Conservation (phyloP, 352 stramenopile species). For the Phytophthora melonis region DNA sequence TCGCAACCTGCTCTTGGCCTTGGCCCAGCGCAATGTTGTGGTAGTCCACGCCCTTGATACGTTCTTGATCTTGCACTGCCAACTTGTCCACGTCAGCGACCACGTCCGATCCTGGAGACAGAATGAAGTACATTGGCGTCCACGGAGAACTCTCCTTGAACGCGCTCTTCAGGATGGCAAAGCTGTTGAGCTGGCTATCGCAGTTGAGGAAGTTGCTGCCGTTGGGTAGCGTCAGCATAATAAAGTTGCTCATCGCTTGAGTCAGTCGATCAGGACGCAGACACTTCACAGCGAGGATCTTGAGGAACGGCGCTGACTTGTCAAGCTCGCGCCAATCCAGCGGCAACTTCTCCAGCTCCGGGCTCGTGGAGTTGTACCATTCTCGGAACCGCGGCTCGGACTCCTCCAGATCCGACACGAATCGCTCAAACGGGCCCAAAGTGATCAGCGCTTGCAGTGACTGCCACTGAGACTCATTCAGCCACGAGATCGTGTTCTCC, state of each 20-base stretch:
- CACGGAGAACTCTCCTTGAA: slow-evolving; percentile 94
- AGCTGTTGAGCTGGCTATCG: slow-evolving; percentile 94
- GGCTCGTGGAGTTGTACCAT: slow-evolving; percentile 91
- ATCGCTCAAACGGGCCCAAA: slow-evolving; percentile 88
- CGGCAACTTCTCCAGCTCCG: slow-evolving; percentile 91
- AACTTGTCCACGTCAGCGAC: slow-evolving; percentile 96
- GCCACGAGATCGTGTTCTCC: slow-evolving; percentile 86
- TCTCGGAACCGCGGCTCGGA: slow-evolving; percentile 91
- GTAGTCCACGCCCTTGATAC: slow-evolving; percentile 96
- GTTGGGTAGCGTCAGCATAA: slow-evolving; percentile 79
- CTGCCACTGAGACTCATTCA: slow-evolving; percentile 89
- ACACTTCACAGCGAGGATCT: slow-evolving; percentile 95
- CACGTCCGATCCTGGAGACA: slow-evolving; percentile 97
- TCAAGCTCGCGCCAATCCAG: slow-evolving; percentile 94
- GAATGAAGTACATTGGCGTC: slow-evolving; percentile 98
- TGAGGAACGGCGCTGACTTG: slow-evolving; percentile 90
- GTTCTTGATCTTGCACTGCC: slow-evolving; percentile 91
- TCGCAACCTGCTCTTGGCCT: slow-evolving; percentile 93
- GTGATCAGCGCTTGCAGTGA: slow-evolving; percentile 78
- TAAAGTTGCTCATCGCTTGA: slow-evolving; percentile 95
- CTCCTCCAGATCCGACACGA: slow-evolving; percentile 90
- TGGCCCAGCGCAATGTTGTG: slow-evolving; percentile 96
- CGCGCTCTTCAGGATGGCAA: slow-evolving; percentile 94
- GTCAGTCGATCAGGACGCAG: slow-evolving; percentile 95
- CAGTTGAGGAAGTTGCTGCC: slow-evolving; percentile 86